Evolutionary conservation across 352 stramenopile species (phyloP), one percentile per base, ranked within the genome.

Genomic region (Aphanomyces stellatus): DNA sequence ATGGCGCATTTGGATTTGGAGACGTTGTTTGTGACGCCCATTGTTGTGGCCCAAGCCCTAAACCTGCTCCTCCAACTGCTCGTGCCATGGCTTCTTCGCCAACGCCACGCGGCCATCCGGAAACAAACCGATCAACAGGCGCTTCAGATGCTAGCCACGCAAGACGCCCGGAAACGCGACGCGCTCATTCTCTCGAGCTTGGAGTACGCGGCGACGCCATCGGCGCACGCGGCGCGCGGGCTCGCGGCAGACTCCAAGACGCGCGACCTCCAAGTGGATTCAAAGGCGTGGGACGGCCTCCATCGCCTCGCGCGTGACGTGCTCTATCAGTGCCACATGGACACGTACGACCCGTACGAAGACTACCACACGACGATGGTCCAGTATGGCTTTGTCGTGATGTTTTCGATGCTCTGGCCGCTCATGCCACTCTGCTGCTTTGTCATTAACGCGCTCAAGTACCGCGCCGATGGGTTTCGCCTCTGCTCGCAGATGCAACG

Each of bases 391-490:
- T 93, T 93, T 56, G 82, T 91, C 17, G 82, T 91, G 65, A 93
- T 93, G 84, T 93, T 93, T 60, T 91, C 82, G 28, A 93, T 87
- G 75, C 71, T 93, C 28, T 93, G 84, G 84, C 84, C 84, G 30
- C 75, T 81, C 17, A 93, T 93, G 84, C 84, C 84, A 30, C 73
- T 80, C 28, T 81, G 74, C 15, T 93, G 84, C 35, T 86, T 93
- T 71, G 48, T 88, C 34, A 76, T 93, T 25, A 93, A 93, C 49
- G 81, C 82, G 35, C 77, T 93, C 42, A 93, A 93, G 64, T 83
- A 85, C 11, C 84, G 84, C 25, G 82, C 81, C 27, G 84, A 93
- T 48, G 82, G 79, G 5, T 93, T 86, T 59, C 82, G 84, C 2
- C 42, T 93, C 24, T 93, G 84, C 46, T 75, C 77, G 48, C 89